Evolutionary conservation across 768 basidiomycete genomes (phyloP).

Genomic region (Lanmaoa rubissima): DNA sequence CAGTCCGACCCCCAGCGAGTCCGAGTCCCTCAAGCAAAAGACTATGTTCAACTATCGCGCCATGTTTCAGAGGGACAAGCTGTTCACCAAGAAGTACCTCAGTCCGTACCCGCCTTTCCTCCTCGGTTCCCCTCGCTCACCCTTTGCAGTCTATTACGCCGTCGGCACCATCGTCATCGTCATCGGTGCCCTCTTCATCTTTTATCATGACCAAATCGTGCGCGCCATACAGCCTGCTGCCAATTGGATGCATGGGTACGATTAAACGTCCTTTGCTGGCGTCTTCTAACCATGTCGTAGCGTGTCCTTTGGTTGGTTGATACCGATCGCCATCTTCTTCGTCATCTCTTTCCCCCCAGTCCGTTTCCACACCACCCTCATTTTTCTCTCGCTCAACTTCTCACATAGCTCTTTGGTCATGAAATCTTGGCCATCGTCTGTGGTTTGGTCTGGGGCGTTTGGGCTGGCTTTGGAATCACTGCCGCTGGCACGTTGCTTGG

Average conservation of each 20-base stretch:
- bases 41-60: conserved; percentile 47
- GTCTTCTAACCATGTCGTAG: conserved; percentile 31
- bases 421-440: conserved; percentile 88
- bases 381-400: conserved; percentile 3
- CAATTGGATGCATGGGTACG: conserved; percentile 44
- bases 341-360: conserved; percentile 86
- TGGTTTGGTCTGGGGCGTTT: conserved; percentile 88
- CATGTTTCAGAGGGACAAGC: conserved; percentile 45
- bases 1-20: conserved; percentile 65
- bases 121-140: background rate
- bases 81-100: conserved; percentile 55
- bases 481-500: conserved; percentile 80
- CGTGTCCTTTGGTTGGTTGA: conserved; percentile 61
- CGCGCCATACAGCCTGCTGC: conserved; percentile 45
- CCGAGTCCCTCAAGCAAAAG: conserved; percentile 39
- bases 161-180: conserved; percentile 45
- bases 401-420: conserved; percentile 76
- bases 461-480: conserved; percentile 85
- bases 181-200: conserved; percentile 50
- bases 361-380: conserved; percentile 17
- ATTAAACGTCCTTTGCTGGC: background rate
- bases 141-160: conserved; percentile 46
- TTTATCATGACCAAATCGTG: conserved; percentile 64
- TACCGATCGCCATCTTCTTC: conserved; percentile 80
- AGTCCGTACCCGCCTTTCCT: conserved; percentile 40